Percentiles rank a stretch among this genome's conserved stretches.
Conservation (phyloP, 768 basidiomycete genomes). For the Mycena rosella region DNA sequence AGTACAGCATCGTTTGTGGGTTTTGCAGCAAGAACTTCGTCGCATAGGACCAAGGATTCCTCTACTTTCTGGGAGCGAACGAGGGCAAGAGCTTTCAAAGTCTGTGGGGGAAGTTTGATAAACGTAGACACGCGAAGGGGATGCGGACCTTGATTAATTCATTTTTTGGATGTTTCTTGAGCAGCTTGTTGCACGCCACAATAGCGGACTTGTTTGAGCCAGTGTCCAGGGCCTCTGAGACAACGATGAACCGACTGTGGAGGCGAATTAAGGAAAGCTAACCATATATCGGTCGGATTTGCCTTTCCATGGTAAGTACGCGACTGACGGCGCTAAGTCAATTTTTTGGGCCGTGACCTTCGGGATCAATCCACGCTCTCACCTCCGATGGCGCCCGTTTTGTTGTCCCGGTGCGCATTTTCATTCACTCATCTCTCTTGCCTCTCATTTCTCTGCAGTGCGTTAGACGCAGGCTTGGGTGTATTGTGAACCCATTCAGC, state of each 20-base stretch:
- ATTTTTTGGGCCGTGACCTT: too few species aligned
- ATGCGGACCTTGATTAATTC: conserved; percentile 70
- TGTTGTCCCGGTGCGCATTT: conserved; percentile 63
- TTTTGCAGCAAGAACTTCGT: conserved; percentile 81
- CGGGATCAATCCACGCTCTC: too few species aligned
- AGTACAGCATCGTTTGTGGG: conserved; percentile 81
- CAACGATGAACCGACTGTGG: conserved; percentile 3
- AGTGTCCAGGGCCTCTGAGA: conserved; percentile 85
- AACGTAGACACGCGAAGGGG: conserved; percentile 36
- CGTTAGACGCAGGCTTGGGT: conserved; percentile 79
- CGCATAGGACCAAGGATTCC: conserved; percentile 82
- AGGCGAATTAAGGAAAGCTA: conserved; percentile 38
- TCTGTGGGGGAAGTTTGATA: conserved; percentile 55
- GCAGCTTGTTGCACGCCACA: conserved; percentile 86
- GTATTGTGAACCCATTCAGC: conserved; percentile 55
- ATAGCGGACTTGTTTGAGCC: conserved; percentile 90
- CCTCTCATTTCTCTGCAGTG: conserved; percentile 51
- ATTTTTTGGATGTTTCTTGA: conserved; percentile 87
- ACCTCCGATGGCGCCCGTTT: conserved; percentile 51
- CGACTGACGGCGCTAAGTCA: conserved; percentile 6
- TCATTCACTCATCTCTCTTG: conserved; percentile 12
- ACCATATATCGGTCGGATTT: conserved; percentile 91
- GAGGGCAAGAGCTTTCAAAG: conserved; percentile 87
- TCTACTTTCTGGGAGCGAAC: conserved; percentile 89
- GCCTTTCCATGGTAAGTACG: conserved; percentile 70